Base-by-base conservation (phyloP, 768 basidiomycete genomes). In the Phaeolepiota aurea region DNA sequence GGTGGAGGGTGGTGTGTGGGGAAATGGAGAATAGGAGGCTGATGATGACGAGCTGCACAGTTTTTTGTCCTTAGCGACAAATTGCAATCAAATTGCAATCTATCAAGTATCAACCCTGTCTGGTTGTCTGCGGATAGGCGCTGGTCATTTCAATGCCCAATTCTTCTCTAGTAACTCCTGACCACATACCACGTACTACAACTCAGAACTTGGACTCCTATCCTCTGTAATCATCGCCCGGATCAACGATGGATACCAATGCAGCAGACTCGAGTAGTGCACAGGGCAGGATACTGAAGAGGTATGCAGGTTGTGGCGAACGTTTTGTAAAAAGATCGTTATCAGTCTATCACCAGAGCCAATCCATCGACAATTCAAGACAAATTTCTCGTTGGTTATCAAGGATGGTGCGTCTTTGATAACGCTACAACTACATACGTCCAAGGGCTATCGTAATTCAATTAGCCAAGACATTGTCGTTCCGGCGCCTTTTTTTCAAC, bases 311-410 rank as follows among this genome's bases (percentile, higher is more conserved):
- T 11, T 37, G 10, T 11, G n/a, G n/a, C n/a, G n/a, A n/a, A n/a
- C 18, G 16, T 35, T 18, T 9, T 18, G 10, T 10, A 9, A 35
- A 35, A 35, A 18, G 10, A 35, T 31, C 28, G n/a, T 31, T 31
- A 9, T 35, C 10, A 35, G 10, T 10, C 34, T 35, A 35, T 9
- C 34, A 41, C n/a, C 42, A 69, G 83, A 47, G 80, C 82, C 7
- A 71, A 84, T 53, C 76, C 87, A 18, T 71, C 71, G 3, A 87
- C 85, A 7, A 87, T 91, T 35, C 83, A 87, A 42, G 76, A 87
- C 62, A 91, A 90, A 54, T 77, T 88, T 49, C 59, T 91, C 20
- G 83, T 89, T 0, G 87, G 87, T 23, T 90, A 90, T 56, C 88
- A 90, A 61, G 88, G 87, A 56, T 90, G 87, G 87, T 86, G 40